Conservation (phyloP, 495 filamentous ascomycete species). For the Penicillium roqueforti region DNA sequence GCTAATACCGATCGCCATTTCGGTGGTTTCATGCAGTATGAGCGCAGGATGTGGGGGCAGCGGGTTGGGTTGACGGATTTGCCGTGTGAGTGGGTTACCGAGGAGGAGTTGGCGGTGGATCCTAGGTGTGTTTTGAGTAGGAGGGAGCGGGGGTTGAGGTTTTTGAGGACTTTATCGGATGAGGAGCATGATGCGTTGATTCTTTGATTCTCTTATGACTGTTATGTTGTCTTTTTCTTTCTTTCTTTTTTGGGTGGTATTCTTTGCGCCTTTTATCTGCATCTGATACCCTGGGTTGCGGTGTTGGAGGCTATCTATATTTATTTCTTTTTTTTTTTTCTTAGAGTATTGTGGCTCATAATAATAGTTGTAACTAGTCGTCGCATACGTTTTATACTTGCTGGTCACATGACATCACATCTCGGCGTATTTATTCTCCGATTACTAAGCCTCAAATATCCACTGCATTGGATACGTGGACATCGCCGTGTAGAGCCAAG, state of each 20-base stretch:
- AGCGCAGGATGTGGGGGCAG: constrained; percentile 50
- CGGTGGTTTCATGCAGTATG: constrained; percentile 77
- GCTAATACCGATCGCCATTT: constrained; percentile 69
- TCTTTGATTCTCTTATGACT: no score
- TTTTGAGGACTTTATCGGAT: constrained; percentile 32
- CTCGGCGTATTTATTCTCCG: no score
- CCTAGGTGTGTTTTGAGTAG: constrained; percentile 30
- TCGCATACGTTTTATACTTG: no score
- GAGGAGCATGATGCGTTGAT: constrained; percentile 37
- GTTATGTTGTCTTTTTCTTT: constrained; percentile 11
- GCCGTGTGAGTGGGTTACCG: constrained; percentile 37
- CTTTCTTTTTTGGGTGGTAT: constrained; percentile 8
- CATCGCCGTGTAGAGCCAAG: no score
- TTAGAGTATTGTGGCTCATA: not conserved
- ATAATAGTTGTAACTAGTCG: no score
- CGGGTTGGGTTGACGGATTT: constrained; percentile 27
- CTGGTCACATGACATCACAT: no score
- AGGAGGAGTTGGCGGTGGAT: constrained; percentile 35
- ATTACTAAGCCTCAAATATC: no score
- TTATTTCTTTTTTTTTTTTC: not conserved
- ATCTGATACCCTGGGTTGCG: constrained; percentile 29
- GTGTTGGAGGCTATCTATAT: constrained; percentile 8
- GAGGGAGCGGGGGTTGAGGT: constrained; percentile 33
- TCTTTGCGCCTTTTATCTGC: constrained; percentile 14
- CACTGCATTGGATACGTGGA: no score